Base-by-base conservation (phyloP, 1,284 basidiomycete genomes). In the Ustilago shanxiensis region DNA sequence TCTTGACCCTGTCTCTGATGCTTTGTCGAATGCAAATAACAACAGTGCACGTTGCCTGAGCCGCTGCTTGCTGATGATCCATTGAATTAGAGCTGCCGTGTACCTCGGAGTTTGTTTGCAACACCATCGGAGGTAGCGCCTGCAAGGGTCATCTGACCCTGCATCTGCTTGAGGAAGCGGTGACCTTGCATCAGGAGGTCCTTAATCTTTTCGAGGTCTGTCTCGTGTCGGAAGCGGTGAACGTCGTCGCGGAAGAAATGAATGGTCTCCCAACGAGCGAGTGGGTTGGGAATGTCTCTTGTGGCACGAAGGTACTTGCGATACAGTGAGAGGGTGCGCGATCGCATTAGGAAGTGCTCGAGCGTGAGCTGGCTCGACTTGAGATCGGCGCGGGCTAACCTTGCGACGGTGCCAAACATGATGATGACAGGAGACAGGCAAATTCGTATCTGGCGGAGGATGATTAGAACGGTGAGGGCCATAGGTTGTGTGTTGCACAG, bases 261-360 rank as follows among this genome's bases (percentile, higher is more conserved):
- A 20, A 83, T 76, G 5, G 81, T 82, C 57, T 83, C 81, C 60
- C 80, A 69, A 13, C 81, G 68, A 8, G 81, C 81, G 1, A 60
- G 16, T 6, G 81, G 81, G 26, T 83, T 80, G 1, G 80, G 76
- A 16, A 83, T 83, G 61, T 77, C 73, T 33, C 81, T 49, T 2
- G 81, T 75, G 1, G 80, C 80, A 4, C 81, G 67, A 14, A 83
- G 55, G 28, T 80, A 78, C 50, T 72, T 72, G 58, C 81, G 72
- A 45, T 79, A 83, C 49, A 83, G 74, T 22, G 76, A 65, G 22
- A 79, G 55, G 5, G 66, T 75, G 9, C 69, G 66, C 1, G 66
- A 44, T 26, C 77, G 79, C 57, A 80, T 66, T 33, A 80, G 66
- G 24, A 80, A 80, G 54, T 79, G 79, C 51, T 80, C 77, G 8